Evolutionary conservation across 2,329 filamentous ascomycete genomes (phyloP).

Genomic region (Alternaria brassicicola): DNA sequence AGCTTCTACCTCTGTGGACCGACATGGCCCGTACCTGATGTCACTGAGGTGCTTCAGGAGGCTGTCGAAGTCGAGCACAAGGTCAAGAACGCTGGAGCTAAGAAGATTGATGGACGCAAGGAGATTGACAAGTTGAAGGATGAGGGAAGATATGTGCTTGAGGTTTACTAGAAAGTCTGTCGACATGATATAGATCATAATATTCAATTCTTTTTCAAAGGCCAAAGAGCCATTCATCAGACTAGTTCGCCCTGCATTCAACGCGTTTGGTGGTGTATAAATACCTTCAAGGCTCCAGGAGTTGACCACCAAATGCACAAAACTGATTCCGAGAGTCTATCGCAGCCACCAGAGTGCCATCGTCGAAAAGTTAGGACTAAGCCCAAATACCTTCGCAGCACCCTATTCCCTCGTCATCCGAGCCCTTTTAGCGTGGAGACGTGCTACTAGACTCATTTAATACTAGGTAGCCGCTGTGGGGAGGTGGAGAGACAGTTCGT

Average conservation of each 20-base stretch:
- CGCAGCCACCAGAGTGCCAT: background rate
- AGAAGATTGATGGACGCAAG: conserved; percentile 84
- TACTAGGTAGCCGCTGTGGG: background rate
- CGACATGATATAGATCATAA: background rate
- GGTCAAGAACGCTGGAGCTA: conserved; percentile 56
- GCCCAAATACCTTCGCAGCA: background rate
- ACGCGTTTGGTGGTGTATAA: background rate
- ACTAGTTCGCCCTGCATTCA: background rate
- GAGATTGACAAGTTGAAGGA: conserved; percentile 99
- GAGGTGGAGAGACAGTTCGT: too few species aligned
- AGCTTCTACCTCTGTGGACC: conserved; percentile 97
- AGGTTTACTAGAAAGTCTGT: conserved; percentile 77
- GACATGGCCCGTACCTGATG: conserved; percentile 97
- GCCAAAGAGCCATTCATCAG: background rate
- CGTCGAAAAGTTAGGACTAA: background rate
- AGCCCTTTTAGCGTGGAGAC: conserved; percentile 13
- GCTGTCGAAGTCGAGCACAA: conserved; percentile 80
- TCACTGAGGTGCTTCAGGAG: conserved; percentile 92
- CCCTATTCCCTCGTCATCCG: conserved; percentile 3
- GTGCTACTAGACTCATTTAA: too few species aligned
- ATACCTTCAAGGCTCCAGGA: too few species aligned
- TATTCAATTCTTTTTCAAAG: background rate
- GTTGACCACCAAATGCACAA: background rate
- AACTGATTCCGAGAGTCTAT: background rate
- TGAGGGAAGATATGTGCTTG: conserved; percentile 88